Percentiles rank a stretch among this genome's conserved stretches.
phyloP scores from a whole-genome alignment of 352 stramenopile species.

The Phytophthora kernoviae region DNA sequence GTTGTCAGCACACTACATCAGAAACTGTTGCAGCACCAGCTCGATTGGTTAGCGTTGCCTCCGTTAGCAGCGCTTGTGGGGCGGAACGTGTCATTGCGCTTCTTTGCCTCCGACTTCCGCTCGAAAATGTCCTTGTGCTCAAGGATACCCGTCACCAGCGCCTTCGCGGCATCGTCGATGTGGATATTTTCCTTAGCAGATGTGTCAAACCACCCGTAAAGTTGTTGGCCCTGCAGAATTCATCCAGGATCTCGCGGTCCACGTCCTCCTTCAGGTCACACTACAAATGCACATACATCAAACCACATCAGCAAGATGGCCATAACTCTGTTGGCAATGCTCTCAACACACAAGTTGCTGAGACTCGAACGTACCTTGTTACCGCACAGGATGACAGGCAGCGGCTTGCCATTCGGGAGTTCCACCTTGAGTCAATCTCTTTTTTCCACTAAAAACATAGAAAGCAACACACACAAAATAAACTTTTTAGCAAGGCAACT shows the following conservation, averaged over 20 bases:
- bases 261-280: constrained; percentile 87
- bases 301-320: background rate
- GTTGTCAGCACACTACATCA: constrained; percentile 30
- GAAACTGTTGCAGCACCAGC: constrained; percentile 90
- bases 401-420: constrained; percentile 89
- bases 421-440: constrained; percentile 93
- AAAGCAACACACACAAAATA: constrained; percentile 7
- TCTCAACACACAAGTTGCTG: no score
- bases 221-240: constrained; percentile 90
- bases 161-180: constrained; percentile 89
- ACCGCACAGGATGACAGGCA: constrained; percentile 92
- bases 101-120: constrained; percentile 74
- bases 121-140: constrained; percentile 89
- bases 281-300: constrained; percentile 27
- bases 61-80: constrained; percentile 57
- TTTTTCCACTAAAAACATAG: constrained; percentile 87
- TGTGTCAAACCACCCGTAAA: constrained; percentile 93
- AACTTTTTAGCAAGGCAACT: background rate
- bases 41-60: constrained; percentile 43
- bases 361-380: constrained; percentile 82
- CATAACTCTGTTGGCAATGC: background rate
- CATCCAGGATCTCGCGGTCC: constrained; percentile 79
- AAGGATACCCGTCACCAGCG: constrained; percentile 79
- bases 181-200: constrained; percentile 93
- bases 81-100: constrained; percentile 78